Conservation (phyloP, 306 rosid species). For the Rosa rugosa region DNA sequence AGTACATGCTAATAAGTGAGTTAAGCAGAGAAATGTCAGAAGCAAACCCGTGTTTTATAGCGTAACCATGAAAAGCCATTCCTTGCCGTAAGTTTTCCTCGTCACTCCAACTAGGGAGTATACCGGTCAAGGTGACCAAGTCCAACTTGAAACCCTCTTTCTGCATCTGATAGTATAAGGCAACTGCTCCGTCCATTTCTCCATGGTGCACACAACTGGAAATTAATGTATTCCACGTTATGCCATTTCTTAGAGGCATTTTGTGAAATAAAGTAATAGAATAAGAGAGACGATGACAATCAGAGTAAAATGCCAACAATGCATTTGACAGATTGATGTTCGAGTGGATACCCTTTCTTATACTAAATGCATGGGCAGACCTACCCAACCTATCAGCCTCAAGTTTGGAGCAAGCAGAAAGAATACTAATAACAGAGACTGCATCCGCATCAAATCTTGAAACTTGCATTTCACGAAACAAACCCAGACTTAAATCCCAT, state of each 20-base stretch:
- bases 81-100: constrained; percentile 21
- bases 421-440: constrained; percentile 28
- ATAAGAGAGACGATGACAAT: constrained; percentile 15
- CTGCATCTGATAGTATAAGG: constrained; percentile 30
- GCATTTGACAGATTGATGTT: constrained; percentile 33
- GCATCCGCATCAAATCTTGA: constrained; percentile 28
- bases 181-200: constrained; percentile 15
- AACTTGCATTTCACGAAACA: constrained; percentile 28
- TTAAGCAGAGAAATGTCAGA: constrained; percentile 27
- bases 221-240: constrained; percentile 41
- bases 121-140: constrained; percentile 34
- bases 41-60: constrained; percentile 26
- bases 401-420: constrained; percentile 41
- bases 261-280: constrained; percentile 14
- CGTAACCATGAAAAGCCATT: constrained; percentile 33
- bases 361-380: constrained; percentile 34
- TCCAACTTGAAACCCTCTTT: constrained; percentile 24
- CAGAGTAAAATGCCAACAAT: constrained; percentile 33
- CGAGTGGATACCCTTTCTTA: constrained; percentile 26
- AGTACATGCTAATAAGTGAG: constrained; percentile 38
- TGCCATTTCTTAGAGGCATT: constrained; percentile 15
- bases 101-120: constrained; percentile 24
- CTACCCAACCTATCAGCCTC: constrained; percentile 27
- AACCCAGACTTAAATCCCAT: constrained; percentile 29
- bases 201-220: constrained; percentile 16